Percentiles rank a stretch among this genome's conserved stretches.
Evolutionary conservation across 1,139 yeast genomes (phyloP).

Genomic region (Debaryomyces nepalensis): DNA sequence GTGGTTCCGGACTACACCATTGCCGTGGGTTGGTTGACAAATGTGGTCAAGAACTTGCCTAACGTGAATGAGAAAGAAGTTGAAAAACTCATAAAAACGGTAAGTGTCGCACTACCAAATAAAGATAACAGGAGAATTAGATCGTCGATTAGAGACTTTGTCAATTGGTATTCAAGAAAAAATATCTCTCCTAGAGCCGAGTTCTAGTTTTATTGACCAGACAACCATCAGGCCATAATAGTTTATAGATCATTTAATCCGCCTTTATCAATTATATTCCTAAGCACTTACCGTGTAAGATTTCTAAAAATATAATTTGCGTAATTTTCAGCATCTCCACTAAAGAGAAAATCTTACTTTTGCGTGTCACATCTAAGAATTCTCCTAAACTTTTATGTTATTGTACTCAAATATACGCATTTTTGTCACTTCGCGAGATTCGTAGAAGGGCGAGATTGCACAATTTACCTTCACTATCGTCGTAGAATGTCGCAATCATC

Average conservation of each 20-base stretch:
- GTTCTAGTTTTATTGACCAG: constrained; percentile 18
- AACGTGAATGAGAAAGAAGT: constrained; percentile 71
- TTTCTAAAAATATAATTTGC: not conserved
- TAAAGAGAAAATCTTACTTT: not conserved
- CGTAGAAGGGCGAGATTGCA: not conserved
- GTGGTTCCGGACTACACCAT: constrained; percentile 49
- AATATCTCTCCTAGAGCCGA: constrained; percentile 61
- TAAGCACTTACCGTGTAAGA: not conserved
- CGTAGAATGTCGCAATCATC: too few relatives aligned
- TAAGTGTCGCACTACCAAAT: constrained; percentile 63
- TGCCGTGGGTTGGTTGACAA: constrained; percentile 63
- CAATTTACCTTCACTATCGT: not conserved
- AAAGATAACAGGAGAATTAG: constrained; percentile 78
- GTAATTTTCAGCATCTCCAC: not conserved
- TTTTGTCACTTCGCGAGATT: not conserved
- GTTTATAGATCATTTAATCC: constrained; percentile 4
- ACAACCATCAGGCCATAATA: not conserved
- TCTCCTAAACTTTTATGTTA: not conserved
- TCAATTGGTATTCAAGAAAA: constrained; percentile 82
- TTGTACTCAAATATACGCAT: not conserved
- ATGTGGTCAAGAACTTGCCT: constrained; percentile 60
- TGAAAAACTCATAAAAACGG: constrained; percentile 57
- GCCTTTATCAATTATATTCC: not conserved
- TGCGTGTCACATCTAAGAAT: not conserved
- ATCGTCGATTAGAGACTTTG: constrained; percentile 71